Base-by-base conservation (phyloP, 2,329 filamentous ascomycete species). In the Claviceps spartinae region DNA sequence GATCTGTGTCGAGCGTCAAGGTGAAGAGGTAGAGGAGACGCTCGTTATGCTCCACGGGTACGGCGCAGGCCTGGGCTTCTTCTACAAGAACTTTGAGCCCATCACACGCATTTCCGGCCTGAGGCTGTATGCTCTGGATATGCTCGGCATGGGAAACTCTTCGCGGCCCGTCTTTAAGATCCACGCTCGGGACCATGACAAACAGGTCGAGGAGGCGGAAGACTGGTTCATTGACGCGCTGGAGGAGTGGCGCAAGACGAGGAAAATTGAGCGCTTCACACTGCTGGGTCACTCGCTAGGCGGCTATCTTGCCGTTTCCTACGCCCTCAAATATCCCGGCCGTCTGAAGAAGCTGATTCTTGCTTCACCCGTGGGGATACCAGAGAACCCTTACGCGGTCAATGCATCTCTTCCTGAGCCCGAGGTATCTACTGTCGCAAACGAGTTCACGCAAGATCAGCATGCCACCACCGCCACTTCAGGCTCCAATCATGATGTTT, bases 1-100 rank as follows among this genome's bases (percentile, higher is more conserved):
- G 64, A 93, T 96, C 66, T 89, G 86, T 1, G 81, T 98, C 2
- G 88, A 95, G 70, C 78, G 90, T 48, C 71, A 88, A 1, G 88
- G 82, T 38, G 90, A 96, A 63, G 69, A 83, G 4, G 79, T 81
- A 0, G 84, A 94, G 47, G 84, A 97, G 62, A 93, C 88, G 44
- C 74, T 98, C 16, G 91, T 98, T 45, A 95, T 98, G 81, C 73
- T 98, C 4, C 93, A 98, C 65, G 93, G 93, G 55, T 98, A 98
- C 67, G 93, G 93, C 47, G 93, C 93, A 2, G 93, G 93, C 0
- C 76, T 98, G 0, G 93, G 91, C 22, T 97, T 98, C 70, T 98
- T 95, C 75, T 98, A 96, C 75, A 91, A 93, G 70, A 98, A 98
- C 65, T 95, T 95, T 55, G 93, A 98, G 67, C 82, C 84, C 5